Evolutionary conservation across 768 basidiomycete species (phyloP).

Genomic region (Panellus pusillus): DNA sequence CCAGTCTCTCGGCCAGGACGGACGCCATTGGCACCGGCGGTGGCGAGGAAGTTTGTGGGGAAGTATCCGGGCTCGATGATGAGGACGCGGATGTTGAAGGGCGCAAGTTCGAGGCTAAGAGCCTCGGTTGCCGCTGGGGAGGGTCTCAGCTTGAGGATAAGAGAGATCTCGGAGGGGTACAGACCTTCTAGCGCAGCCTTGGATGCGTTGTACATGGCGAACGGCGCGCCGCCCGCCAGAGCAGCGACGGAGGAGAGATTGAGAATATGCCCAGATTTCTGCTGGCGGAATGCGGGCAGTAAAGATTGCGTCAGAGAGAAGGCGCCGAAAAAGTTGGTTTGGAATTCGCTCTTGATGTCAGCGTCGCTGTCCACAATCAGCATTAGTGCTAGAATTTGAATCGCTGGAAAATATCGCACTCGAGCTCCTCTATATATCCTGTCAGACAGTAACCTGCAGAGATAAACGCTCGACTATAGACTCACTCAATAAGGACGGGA

Average conservation of each 20-base stretch:
- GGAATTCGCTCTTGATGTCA: slow-evolving; percentile 26
- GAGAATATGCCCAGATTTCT: slow-evolving; percentile 27
- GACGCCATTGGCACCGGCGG: slow-evolving; percentile 2
- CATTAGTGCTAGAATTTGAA: not conserved
- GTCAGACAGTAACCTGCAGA: slow-evolving; percentile 2
- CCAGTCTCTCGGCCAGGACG: not conserved
- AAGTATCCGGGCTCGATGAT: slow-evolving; percentile 30
- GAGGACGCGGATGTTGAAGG: slow-evolving; percentile 26
- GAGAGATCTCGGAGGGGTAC: not conserved
- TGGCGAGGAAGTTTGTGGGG: slow-evolving; percentile 25
- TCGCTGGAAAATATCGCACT: not conserved
- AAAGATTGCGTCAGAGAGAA: slow-evolving; percentile 25
- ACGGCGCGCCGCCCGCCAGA: slow-evolving; percentile 16
- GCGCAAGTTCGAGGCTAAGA: slow-evolving; percentile 26
- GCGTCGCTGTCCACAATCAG: not conserved
- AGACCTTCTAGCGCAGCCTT: slow-evolving; percentile 28
- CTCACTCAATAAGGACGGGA: too few relatives aligned
- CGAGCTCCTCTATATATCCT: slow-evolving; percentile 8
- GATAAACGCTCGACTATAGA: too few relatives aligned
- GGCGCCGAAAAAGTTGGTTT: slow-evolving; percentile 28
- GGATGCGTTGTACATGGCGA: slow-evolving; percentile 26
- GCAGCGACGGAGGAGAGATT: slow-evolving; percentile 27
- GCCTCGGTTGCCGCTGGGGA: slow-evolving; percentile 22
- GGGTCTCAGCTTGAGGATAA: not conserved
- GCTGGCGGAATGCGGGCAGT: slow-evolving; percentile 26